phyloP scores from a whole-genome alignment of 2,329 filamentous ascomycete species.

The Trichoderma guizhouense region DNA sequence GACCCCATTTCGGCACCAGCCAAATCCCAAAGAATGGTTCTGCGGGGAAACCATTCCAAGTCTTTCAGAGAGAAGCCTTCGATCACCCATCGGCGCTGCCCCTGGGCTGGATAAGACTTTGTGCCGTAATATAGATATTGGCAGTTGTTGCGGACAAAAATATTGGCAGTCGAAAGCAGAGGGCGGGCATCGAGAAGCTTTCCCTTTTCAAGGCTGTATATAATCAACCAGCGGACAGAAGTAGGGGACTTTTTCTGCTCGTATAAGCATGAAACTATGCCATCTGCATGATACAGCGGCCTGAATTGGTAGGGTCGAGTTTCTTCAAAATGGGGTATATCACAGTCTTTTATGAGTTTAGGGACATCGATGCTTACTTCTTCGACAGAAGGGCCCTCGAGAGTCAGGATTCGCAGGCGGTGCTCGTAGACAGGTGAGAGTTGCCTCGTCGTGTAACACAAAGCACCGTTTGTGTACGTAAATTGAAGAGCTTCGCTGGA shows the following conservation, averaged over 20 bases:
- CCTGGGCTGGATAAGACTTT: slow-evolving; percentile 52
- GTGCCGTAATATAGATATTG: slow-evolving; percentile 65
- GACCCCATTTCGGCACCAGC: slow-evolving; percentile 63
- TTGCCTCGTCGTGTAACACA: slow-evolving; percentile 58
- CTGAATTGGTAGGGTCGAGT: slow-evolving; percentile 45
- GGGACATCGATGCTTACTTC: slow-evolving; percentile 58
- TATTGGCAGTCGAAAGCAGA: slow-evolving; percentile 47
- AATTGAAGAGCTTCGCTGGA: slow-evolving; percentile 60
- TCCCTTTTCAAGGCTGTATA: slow-evolving; percentile 40
- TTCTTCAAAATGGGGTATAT: slow-evolving; percentile 35
- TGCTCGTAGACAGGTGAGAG: slow-evolving; percentile 29
- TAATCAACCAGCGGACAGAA: slow-evolving; percentile 50
- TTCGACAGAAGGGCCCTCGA: slow-evolving; percentile 45
- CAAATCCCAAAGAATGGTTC: slow-evolving; percentile 54
- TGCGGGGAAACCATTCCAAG: slow-evolving; percentile 39
- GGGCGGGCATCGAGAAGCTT: slow-evolving; percentile 40
- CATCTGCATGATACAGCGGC: slow-evolving; percentile 55
- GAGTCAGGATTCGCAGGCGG: slow-evolving; percentile 55
- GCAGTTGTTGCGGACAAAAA: slow-evolving; percentile 65
- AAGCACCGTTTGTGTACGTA: slow-evolving; percentile 58
- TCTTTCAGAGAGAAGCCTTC: slow-evolving; percentile 47
- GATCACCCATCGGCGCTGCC: slow-evolving; percentile 61
- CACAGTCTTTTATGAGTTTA: slow-evolving; percentile 28
- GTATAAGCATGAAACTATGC: slow-evolving; percentile 57
- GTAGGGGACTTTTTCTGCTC: slow-evolving; percentile 36